Evolutionary conservation across 768 basidiomycete species (phyloP).

Genomic region (Ramaria sp.): DNA sequence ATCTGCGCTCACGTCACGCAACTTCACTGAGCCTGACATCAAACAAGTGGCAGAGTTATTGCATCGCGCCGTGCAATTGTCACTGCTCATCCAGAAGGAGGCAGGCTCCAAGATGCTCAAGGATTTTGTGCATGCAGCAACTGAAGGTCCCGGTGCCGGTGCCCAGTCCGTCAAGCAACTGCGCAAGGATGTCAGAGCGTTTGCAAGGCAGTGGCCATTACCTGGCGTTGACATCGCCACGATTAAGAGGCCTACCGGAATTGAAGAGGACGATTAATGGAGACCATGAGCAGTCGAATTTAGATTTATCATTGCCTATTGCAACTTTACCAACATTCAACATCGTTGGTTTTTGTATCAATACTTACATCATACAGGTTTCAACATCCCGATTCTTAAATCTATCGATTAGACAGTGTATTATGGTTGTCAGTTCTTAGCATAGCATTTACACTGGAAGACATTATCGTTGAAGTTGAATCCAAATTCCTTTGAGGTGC

Average conservation of each 20-base stretch:
- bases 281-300: background rate
- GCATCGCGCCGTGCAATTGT: slow-evolving; percentile 89
- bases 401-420: background rate
- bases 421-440: background rate
- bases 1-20: slow-evolving; percentile 86
- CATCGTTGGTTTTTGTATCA: slow-evolving; percentile 33
- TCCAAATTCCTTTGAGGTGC: too few relatives aligned
- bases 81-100: slow-evolving; percentile 84
- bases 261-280: slow-evolving; percentile 39
- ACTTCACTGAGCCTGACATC: slow-evolving; percentile 85
- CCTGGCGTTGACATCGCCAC: slow-evolving; percentile 63
- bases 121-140: slow-evolving; percentile 84
- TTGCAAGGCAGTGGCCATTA: slow-evolving; percentile 84
- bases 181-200: slow-evolving; percentile 66
- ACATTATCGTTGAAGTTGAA: too few relatives aligned
- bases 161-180: slow-evolving; percentile 61
- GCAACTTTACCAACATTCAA: slow-evolving; percentile 38
- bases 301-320: background rate
- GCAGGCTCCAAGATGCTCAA: slow-evolving; percentile 90
- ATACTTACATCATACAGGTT: slow-evolving; percentile 8
- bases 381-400: background rate
- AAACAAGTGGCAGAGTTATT: slow-evolving; percentile 82
- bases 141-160: slow-evolving; percentile 57
- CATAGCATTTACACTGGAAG: too few relatives aligned
- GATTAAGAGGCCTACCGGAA: slow-evolving; percentile 31